Evolutionary conservation across 768 basidiomycete genomes (phyloP).

Genomic region (Tylopilus sp.): DNA sequence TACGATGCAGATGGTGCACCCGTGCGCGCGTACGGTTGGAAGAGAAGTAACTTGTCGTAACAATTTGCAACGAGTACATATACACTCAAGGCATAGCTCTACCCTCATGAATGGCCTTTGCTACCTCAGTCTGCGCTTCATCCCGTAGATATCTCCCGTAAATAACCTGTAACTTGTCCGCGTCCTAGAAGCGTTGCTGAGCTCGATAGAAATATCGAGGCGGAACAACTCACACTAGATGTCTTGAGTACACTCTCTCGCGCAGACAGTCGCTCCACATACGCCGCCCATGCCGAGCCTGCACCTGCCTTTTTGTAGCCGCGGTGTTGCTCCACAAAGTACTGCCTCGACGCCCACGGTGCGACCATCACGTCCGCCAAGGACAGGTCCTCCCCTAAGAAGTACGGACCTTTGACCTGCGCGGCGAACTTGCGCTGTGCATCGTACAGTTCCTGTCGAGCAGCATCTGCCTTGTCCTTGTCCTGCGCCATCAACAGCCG

Average conservation of each 20-base stretch:
- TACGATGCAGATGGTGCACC: conserved; percentile 64
- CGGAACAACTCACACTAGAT: conserved; percentile 30
- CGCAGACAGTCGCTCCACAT: conserved; percentile 39
- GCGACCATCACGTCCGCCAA: conserved; percentile 53
- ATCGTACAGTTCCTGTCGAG: conserved; percentile 36
- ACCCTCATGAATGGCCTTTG: conserved; percentile 48
- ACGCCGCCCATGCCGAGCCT: conserved; percentile 43
- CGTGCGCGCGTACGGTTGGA: conserved; percentile 65
- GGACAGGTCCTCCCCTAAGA: conserved; percentile 51
- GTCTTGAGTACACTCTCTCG: conserved; percentile 50
- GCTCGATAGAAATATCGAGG: not conserved
- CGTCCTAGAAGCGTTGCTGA: conserved; percentile 24
- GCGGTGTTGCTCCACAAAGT: conserved; percentile 46
- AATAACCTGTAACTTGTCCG: conserved; percentile 44
- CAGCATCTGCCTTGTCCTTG: conserved; percentile 33
- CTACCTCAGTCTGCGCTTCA: conserved; percentile 52
- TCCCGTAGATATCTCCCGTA: conserved; percentile 55
- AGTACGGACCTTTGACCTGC: conserved; percentile 49
- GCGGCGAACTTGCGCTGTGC: conserved; percentile 35
- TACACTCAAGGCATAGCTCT: conserved; percentile 32
- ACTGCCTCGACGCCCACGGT: conserved; percentile 53
- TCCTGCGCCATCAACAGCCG: conserved; percentile 43
- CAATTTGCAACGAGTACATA: not conserved
- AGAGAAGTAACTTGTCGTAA: not conserved
- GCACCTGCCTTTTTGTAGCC: conserved; percentile 45